phyloP scores from a whole-genome alignment of 176 grass and related monocot genomes.

The Eleusine indica region DNA sequence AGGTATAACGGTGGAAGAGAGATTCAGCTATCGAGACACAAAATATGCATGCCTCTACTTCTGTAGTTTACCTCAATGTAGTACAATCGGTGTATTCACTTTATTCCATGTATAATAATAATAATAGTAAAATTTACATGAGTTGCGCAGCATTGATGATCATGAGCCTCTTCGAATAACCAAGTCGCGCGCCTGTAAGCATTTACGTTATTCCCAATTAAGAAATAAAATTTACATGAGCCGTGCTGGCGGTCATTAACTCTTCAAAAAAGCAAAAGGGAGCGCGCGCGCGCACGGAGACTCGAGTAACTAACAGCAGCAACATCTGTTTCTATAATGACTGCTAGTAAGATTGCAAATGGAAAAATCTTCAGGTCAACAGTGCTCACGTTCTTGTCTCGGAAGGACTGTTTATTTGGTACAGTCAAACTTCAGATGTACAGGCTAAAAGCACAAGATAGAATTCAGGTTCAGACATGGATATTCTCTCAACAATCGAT shows the following conservation, averaged over 20 bases:
- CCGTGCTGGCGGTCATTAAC: background rate
- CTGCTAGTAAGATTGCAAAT: constrained; percentile 14
- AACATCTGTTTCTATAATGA: background rate
- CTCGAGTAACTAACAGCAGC: background rate
- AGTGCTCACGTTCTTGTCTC: too few relatives aligned
- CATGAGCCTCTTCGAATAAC: too few relatives aligned
- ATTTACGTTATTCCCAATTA: background rate
- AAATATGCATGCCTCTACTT: background rate
- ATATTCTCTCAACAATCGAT: too few relatives aligned
- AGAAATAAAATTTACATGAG: background rate
- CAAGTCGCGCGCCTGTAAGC: background rate
- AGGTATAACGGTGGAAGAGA: background rate
- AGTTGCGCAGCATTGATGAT: too few relatives aligned
- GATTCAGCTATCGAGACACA: background rate
- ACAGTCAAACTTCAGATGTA: too few relatives aligned
- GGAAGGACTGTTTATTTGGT: too few relatives aligned
- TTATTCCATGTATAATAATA: too few relatives aligned
- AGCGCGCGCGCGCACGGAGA: background rate
- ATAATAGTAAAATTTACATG: too few relatives aligned
- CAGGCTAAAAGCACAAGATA: too few relatives aligned
- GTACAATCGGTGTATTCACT: background rate
- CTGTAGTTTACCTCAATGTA: background rate
- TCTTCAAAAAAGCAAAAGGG: background rate
- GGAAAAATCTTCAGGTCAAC: too few relatives aligned
- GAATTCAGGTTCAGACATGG: too few relatives aligned